These are phyloP conservation scores for Trichoderma aggressivum DNA, from an alignment of 2,329 filamentous ascomycete genomes.

Conservation along the genomic window DNA sequence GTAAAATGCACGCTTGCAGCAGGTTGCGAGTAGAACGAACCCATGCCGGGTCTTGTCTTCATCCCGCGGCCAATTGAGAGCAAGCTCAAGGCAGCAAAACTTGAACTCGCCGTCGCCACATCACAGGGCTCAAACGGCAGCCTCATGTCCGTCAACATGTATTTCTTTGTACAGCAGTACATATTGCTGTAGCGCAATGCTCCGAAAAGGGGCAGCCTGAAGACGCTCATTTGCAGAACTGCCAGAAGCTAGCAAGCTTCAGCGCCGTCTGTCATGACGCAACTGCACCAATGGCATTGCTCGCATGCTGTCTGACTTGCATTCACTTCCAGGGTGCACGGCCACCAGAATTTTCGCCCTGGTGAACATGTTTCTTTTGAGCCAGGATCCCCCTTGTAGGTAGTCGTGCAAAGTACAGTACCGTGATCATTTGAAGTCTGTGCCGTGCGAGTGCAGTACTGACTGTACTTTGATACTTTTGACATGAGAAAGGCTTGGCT, in stretches of 20 bases:
- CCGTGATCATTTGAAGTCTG: not conserved
- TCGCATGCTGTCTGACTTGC: not conserved
- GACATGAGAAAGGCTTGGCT: not conserved
- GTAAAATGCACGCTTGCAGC: not conserved
- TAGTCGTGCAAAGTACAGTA: not conserved
- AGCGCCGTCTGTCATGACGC: constrained; percentile 3
- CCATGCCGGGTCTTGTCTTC: not conserved
- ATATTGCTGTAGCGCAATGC: not conserved
- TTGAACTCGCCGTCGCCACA: not conserved
- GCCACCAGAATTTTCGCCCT: not conserved
- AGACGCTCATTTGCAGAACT: constrained; percentile 3
- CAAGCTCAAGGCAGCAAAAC: not conserved
- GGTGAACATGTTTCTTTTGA: not conserved
- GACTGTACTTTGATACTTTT: not conserved
- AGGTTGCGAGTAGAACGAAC: not conserved
- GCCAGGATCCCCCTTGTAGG: constrained; percentile 7
- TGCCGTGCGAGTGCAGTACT: not conserved
- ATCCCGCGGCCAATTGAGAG: not conserved
- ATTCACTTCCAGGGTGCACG: constrained; percentile 10
- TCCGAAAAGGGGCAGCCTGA: not conserved
- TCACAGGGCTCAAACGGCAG: not conserved
- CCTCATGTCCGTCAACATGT: not conserved
- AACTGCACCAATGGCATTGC: constrained; percentile 12
- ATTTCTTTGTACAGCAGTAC: not conserved
- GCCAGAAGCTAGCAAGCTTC: not conserved